These are phyloP conservation scores for Lyophyllum semitale DNA, from an alignment of 768 basidiomycete species.

Conservation along the genomic window DNA sequence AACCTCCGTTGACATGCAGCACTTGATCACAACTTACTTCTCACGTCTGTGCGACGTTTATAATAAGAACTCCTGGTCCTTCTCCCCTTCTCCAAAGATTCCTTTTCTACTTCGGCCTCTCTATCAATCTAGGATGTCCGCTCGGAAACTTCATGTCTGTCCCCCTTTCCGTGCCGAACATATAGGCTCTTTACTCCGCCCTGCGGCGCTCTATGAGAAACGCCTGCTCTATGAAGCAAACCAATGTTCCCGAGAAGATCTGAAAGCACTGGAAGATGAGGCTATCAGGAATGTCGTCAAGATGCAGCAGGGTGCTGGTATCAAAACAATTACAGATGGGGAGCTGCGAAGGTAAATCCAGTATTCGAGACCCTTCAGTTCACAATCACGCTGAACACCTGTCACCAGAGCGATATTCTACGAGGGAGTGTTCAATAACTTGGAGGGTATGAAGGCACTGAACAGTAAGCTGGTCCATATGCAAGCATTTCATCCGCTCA, in stretches of 20 bases:
- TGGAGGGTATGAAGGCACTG: slow-evolving; percentile 51
- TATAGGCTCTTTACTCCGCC: slow-evolving; percentile 60
- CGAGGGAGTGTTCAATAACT: slow-evolving; percentile 64
- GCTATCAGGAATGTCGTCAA: slow-evolving; percentile 51
- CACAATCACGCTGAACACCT: neutral
- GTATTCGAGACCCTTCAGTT: neutral
- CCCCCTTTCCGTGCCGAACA: slow-evolving; percentile 52
- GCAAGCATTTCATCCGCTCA: neutral
- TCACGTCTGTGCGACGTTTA: too few species aligned
- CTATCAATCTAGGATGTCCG: neutral
- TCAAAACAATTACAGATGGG: slow-evolving; percentile 62
- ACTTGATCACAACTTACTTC: too few species aligned
- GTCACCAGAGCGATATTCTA: slow-evolving; percentile 51
- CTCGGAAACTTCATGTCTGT: slow-evolving; percentile 4
- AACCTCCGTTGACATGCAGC: too few species aligned
- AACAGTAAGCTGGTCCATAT: neutral
- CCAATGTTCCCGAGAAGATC: slow-evolving; percentile 39
- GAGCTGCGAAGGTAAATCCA: slow-evolving; percentile 40
- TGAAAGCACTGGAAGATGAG: slow-evolving; percentile 50
- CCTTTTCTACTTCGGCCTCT: neutral
- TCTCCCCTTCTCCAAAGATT: too few species aligned
- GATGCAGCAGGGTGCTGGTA: slow-evolving; percentile 52
- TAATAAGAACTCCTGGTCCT: too few species aligned
- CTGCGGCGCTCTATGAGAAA: slow-evolving; percentile 45
- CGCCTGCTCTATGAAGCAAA: slow-evolving; percentile 42